Evolutionary conservation across 192 early-diverging fungal species (phyloP), one percentile per base, ranked within the genome.

Genomic region (Backusella macrospora): DNA sequence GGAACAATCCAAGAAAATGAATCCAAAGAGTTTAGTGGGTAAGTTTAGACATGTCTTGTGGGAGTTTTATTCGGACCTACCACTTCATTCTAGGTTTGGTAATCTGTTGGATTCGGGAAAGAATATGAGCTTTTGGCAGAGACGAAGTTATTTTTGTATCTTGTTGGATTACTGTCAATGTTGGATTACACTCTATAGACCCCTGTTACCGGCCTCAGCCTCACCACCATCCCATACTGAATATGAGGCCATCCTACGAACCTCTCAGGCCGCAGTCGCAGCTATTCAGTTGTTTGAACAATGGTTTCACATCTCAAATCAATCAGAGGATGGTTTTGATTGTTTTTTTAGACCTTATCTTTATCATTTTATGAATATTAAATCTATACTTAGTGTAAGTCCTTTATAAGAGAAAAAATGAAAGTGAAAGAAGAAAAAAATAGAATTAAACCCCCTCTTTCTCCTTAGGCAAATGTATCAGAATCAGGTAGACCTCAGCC

Each of bases 341-440:
- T 77, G 75, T 45, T 72, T 77, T 63, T 77, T 77, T 71, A 62
- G 75, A 62, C 75, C 75, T 48, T 77, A 77, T 63, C 40, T 77
- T 14, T 71, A 72, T 72, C 75, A 77, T 65, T 77, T 66, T 62
- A 77, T 77, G 75, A 42, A 43, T 42, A 40, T 49, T 4, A 77
- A 72, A 13, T 63, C 65, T 16, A 63, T 66, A 26, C 55, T 72
- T 46, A 67, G 71, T 64, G 75, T 77, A 68, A 23, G 64, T 52
- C 23, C 18, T 52, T 34, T 23, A 55, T 55, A 6, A 18, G 49
- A 4, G 16, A 38, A 34, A n/a, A n/a, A n/a, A n/a, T n/a, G n/a
- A n/a, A n/a, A n/a, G n/a, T n/a, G n/a, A n/a, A 39, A 14, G 16
- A 26, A 72, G 10, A 55, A 23, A n/a, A 39, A 44, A 68, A 16